A percentile compares a stretch with the other conserved stretches of the same genome.
Evolutionary conservation across 352 stramenopile genomes (phyloP).

Genomic region (Pythium insidiosum): DNA sequence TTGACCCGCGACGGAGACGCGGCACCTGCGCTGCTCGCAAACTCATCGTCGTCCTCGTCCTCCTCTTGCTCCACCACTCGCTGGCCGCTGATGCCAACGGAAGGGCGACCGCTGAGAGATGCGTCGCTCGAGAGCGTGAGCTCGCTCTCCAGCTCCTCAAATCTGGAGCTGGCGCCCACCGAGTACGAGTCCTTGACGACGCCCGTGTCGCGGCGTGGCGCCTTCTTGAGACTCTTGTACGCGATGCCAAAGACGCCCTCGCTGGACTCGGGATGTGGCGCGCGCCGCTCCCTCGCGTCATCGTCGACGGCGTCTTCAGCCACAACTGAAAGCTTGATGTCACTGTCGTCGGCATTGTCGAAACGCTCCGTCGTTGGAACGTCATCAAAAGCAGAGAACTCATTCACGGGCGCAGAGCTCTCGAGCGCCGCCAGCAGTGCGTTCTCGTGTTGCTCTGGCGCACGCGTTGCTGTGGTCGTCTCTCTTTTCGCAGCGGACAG

Average conservation of each 20-base stretch:
- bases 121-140: slow-evolving; percentile 7
- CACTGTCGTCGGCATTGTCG: too few species aligned
- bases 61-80: too few species aligned
- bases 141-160: slow-evolving; percentile 20
- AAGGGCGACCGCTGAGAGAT: too few species aligned
- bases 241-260: slow-evolving; percentile 43
- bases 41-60: too few species aligned
- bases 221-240: slow-evolving; percentile 45
- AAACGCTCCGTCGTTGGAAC: too few species aligned
- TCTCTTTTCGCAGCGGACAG: not conserved
- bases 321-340: too few species aligned
- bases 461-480: not conserved
- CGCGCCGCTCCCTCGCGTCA: too few species aligned
- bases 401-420: not conserved
- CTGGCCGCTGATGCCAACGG: too few species aligned
- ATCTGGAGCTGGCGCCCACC: slow-evolving; percentile 23
- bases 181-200: slow-evolving; percentile 2
- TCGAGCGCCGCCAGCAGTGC: slow-evolving; percentile 6
- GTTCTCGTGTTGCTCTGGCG: not conserved
- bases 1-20: slow-evolving; percentile 10
- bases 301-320: too few species aligned
- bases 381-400: too few species aligned
- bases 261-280: slow-evolving; percentile 13
- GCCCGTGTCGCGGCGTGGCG: slow-evolving; percentile 1
- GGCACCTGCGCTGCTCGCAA: too few species aligned